Evolutionary conservation across 768 basidiomycete species (phyloP), one percentile per base, ranked within the genome.

Genomic region (Kwoniella europaea): DNA sequence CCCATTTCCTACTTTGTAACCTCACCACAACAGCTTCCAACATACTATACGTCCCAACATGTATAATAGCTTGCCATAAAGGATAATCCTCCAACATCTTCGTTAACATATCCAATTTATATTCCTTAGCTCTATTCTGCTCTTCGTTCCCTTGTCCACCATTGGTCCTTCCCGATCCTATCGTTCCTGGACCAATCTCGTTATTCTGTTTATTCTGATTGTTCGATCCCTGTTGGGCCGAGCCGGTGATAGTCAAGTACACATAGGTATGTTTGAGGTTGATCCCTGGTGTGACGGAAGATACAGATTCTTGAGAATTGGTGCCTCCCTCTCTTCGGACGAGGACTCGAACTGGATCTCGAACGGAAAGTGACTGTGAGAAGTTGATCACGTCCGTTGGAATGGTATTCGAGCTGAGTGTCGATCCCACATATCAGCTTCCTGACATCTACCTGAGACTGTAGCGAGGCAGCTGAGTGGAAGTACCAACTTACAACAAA

Each of bases 321-420:
- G 73, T 75, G 16, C 81, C 81, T 22, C 84, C 83, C 63, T 86
- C 85, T 16, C 96, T 88, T 63, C 97, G 89, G 24, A 99, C 97
- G 20, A 99, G 89, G n/a, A 99, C 97, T 27, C 97, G 89, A 53
- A 99, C 94, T 22, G 97, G 96, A 82, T 99, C 97, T 63, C 92
- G 90, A 12, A 99, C 88, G 79, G 97, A 92, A 68, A 99, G 94
- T 4, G 91, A 90, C 65, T 92, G 90, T 1, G 94, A 94, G 53
- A 99, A 90, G 82, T 95, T 98, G 72, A 99, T 88, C 12, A 99
- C 97, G 80, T 99, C 97, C 15, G 82, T 83, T 3, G 82, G 96
- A 18, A 97, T 95, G 2, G 97, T 99, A 82, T 98, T 98, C 46
- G 94, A 96, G 84, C 98, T 98, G n/a, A 93, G 86, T 15, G 46